phyloP scores from a whole-genome alignment of 169 alveolate genomes.

The Plasmodium fragile region DNA sequence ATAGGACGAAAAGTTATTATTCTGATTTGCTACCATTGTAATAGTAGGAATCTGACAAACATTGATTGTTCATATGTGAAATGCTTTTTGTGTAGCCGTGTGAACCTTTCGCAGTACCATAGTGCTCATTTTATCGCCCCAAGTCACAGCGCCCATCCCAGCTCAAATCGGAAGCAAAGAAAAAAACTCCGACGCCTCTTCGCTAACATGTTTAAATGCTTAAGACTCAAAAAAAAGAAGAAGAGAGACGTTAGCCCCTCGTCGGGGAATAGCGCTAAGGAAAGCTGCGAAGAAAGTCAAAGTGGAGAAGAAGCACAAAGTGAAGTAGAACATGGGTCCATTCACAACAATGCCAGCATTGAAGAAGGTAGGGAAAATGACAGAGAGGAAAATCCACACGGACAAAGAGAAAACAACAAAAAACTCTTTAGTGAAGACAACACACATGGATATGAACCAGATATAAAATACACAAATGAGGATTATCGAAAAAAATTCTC shows the following conservation, averaged over 20 bases:
- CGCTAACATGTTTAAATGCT: constrained; percentile 20
- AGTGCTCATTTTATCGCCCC: neutral
- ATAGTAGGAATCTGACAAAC: constrained; percentile 22
- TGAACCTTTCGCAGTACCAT: neutral
- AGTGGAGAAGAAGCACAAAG: neutral
- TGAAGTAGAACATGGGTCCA: neutral
- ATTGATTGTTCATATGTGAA: constrained; percentile 23
- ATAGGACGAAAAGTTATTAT: constrained; percentile 41
- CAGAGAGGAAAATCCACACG: constrained; percentile 1
- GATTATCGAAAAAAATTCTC: neutral
- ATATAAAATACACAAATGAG: neutral
- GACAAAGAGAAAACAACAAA: neutral
- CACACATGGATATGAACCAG: constrained; percentile 3
- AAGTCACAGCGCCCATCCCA: neutral
- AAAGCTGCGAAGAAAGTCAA: neutral
- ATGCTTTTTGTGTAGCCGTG: constrained; percentile 25
- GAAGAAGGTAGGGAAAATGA: constrained; percentile 12
- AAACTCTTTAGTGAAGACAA: neutral
- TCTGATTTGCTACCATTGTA: constrained; percentile 30
- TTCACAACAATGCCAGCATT: neutral
- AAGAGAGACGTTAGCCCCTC: neutral
- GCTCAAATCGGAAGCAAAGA: neutral
- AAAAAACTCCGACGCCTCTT: neutral
- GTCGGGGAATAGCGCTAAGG: neutral
- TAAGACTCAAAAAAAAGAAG: neutral